A percentile compares a stretch with the other conserved stretches of the same genome.
Evolutionary conservation across 2,329 filamentous ascomycete genomes (phyloP).

Genomic region (Fusarium cicatricum): DNA sequence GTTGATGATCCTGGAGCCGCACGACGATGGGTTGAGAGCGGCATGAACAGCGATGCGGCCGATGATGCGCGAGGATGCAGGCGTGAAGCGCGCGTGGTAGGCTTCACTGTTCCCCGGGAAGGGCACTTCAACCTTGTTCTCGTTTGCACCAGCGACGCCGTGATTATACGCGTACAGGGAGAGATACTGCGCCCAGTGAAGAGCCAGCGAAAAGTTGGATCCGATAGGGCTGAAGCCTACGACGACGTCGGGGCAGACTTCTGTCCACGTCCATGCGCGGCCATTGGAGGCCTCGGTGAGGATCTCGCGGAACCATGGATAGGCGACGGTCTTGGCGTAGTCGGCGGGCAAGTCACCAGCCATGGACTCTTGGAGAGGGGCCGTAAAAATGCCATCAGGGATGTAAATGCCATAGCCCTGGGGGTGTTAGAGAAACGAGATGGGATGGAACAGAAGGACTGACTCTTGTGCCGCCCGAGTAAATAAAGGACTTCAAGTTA

Average conservation of each 20-base stretch:
- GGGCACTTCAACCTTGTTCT: conserved; percentile 29
- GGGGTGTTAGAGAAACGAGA: neutral
- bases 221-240: conserved; percentile 52
- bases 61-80: conserved; percentile 44
- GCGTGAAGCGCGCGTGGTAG: conserved; percentile 42
- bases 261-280: conserved; percentile 48
- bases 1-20: conserved; percentile 46
- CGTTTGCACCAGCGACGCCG: conserved; percentile 6
- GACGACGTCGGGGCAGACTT: conserved; percentile 50
- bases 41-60: conserved; percentile 45
- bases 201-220: conserved; percentile 47
- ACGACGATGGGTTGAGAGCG: conserved; percentile 39
- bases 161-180: conserved; percentile 47
- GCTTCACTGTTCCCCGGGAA: conserved; percentile 44
- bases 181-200: conserved; percentile 53
- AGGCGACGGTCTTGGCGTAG: conserved; percentile 48
- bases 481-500: conserved; percentile 45
- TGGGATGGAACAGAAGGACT: neutral
- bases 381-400: conserved; percentile 44
- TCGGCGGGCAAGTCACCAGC: conserved; percentile 44
- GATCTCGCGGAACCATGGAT: conserved; percentile 45
- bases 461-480: conserved; percentile 48
- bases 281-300: conserved; percentile 43
- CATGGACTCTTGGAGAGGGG: conserved; percentile 47
- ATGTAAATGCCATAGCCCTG: conserved; percentile 52